Percentiles rank a stretch among this genome's conserved stretches.
Evolutionary conservation across 768 basidiomycete species (phyloP).

Genomic region (Termitomyces sp.): DNA sequence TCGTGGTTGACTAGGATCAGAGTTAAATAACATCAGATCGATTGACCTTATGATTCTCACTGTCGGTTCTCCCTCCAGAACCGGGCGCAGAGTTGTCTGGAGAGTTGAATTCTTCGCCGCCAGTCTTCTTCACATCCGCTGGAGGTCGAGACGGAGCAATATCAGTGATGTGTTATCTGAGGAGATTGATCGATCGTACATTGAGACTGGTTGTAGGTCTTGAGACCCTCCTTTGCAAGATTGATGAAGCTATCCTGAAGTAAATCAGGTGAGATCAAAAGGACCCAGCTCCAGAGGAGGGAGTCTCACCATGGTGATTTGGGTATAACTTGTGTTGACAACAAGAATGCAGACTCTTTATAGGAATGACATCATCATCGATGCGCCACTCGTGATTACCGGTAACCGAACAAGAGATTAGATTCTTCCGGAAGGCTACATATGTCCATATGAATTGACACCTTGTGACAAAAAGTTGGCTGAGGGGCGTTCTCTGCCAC

Average conservation of each 20-base stretch:
- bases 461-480: neutral
- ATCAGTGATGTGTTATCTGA: slow-evolving; percentile 12
- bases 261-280: neutral
- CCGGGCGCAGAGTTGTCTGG: slow-evolving; percentile 39
- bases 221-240: slow-evolving; percentile 62
- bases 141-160: slow-evolving; percentile 2
- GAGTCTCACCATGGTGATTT: slow-evolving; percentile 27
- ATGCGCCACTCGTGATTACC: neutral
- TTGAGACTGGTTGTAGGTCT: slow-evolving; percentile 47
- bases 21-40: neutral
- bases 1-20: slow-evolving; percentile 50
- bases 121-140: slow-evolving; percentile 49
- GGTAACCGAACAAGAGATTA: neutral
- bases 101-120: slow-evolving; percentile 58
- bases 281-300: neutral
- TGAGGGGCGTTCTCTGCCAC: slow-evolving; percentile 6
- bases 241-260: slow-evolving; percentile 62
- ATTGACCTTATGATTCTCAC: slow-evolving; percentile 17
- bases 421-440: neutral
- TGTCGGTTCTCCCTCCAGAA: slow-evolving; percentile 19
- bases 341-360: neutral
- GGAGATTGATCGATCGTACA: slow-evolving; percentile 22
- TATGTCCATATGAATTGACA: neutral
- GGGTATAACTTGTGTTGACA: slow-evolving; percentile 6
- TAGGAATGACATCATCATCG: slow-evolving; percentile 4